Base-by-base conservation (phyloP, 1,284 basidiomycete species). In the Megacollybia platyphylla region DNA sequence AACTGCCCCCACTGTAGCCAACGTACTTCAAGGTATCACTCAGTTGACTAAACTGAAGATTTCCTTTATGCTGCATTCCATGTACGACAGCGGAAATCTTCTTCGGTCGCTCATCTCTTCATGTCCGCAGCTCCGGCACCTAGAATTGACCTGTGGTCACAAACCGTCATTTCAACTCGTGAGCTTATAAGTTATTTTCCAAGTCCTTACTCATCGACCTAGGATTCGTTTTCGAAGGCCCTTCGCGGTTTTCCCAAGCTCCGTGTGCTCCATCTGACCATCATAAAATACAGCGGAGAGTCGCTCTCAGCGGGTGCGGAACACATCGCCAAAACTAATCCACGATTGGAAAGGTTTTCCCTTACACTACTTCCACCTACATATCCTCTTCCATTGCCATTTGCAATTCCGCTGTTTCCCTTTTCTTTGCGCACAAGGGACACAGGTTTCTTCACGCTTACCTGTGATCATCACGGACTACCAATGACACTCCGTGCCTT, bases 101-200 rank as follows among this genome's bases (percentile, higher is more conserved):
- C 63, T 85, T 36, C 71, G 77, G 39, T 73, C 76, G 3, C 68
- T 85, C 45, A 71, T 74, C 36, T 58, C 71, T 10, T 69, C 76
- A 1, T 83, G 79, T 50, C 80, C 81, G 9, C 65, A 69, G 42
- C 62, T 85, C 32, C 64, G 62, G 27, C 68, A 76, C 50, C 64
- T 85, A 5, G 72, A 79, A 47, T 58, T 85, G 36, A 73, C 71
- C 17, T 82, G 78, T 54, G 67, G 68, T n/a, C 72, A 71, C 50
- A 76, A 73, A 49, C 76, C 81, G 6, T 80, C 79, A 1, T 78
- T 85, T 56, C 76, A 76, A 45, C 61, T 85, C 27, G 80, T 81
- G 54, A 42, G 76, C 63, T 15, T 27, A 26, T 39, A 15, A 15
- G 15, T 34, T 39, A 36, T 29, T 46, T 10, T 31, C 8, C 37